These are phyloP conservation scores for Ogataea trehaloabstinens DNA, from an alignment of 805 yeast genomes.

Conservation along the genomic window DNA sequence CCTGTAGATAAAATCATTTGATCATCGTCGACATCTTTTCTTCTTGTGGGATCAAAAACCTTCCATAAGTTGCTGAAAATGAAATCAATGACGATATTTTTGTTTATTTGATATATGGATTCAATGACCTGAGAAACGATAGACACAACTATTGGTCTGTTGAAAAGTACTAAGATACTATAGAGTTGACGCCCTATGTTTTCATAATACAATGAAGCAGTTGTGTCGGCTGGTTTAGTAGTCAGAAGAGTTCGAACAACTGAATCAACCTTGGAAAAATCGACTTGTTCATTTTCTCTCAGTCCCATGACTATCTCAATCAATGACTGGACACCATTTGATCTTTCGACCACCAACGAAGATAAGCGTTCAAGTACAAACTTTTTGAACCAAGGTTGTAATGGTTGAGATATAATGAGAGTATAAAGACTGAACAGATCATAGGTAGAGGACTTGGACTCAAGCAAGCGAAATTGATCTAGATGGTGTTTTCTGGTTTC, in stretches of 20 bases:
- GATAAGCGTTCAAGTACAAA: slow-evolving; percentile 52
- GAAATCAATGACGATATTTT: slow-evolving; percentile 54
- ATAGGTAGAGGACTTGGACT: slow-evolving; percentile 58
- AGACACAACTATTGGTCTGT: slow-evolving; percentile 58
- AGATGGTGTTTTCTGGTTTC: slow-evolving; percentile 3
- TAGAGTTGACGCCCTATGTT: slow-evolving; percentile 65
- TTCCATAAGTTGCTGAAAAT: slow-evolving; percentile 50
- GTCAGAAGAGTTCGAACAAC: slow-evolving; percentile 60
- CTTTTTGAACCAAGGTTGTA: slow-evolving; percentile 44
- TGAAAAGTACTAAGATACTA: slow-evolving; percentile 53
- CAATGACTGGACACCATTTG: slow-evolving; percentile 63
- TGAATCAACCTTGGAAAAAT: slow-evolving; percentile 61
- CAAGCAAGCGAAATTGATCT: slow-evolving; percentile 30
- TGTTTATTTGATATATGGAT: slow-evolving; percentile 49
- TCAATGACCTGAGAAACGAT: slow-evolving; percentile 56
- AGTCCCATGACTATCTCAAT: slow-evolving; percentile 77
- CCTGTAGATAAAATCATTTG: slow-evolving; percentile 41
- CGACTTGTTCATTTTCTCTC: slow-evolving; percentile 68
- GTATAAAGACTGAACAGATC: slow-evolving; percentile 63
- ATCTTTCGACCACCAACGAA: slow-evolving; percentile 50
- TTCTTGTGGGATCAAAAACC: slow-evolving; percentile 36
- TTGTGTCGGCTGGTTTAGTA: slow-evolving; percentile 56
- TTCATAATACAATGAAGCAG: slow-evolving; percentile 50
- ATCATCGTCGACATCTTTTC: slow-evolving; percentile 21
- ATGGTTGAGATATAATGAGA: slow-evolving; percentile 48